phyloP scores from a whole-genome alignment of 208 protist species.

The Acanthamoeba lenticulata region DNA sequence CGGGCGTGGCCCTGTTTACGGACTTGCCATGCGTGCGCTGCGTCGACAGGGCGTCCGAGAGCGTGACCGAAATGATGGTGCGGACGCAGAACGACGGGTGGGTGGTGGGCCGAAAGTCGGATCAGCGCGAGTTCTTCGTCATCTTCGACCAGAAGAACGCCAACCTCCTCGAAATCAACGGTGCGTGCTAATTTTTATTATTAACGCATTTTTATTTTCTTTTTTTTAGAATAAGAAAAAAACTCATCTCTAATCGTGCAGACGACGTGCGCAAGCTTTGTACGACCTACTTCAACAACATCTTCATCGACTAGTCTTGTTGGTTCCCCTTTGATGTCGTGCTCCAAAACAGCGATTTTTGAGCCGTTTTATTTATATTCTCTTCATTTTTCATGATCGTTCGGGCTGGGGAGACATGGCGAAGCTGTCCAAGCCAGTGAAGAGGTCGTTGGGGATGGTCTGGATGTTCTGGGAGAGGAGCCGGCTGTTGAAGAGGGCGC shows the following conservation, averaged over 20 bases:
- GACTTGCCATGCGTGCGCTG: neutral
- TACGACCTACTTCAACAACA: conserved; percentile 60
- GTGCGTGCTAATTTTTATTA: neutral
- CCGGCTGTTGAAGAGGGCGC: neutral
- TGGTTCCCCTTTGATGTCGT: neutral
- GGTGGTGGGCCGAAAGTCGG: conserved; percentile 81
- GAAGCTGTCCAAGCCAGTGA: neutral
- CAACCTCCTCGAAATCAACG: conserved; percentile 83
- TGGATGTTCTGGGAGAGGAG: neutral
- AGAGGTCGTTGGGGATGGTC: neutral
- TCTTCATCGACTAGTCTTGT: conserved; percentile 33
- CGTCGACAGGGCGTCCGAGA: conserved; percentile 8
- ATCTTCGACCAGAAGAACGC: conserved; percentile 83
- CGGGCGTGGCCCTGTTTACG: neutral
- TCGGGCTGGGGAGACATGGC: too few relatives aligned
- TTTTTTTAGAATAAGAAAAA: neutral
- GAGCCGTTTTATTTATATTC: too few relatives aligned
- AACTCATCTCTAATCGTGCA: neutral
- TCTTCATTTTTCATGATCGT: too few relatives aligned
- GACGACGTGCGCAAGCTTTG: conserved; percentile 63
- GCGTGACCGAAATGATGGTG: conserved; percentile 73
- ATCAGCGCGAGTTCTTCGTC: conserved; percentile 83
- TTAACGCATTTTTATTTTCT: conserved; percentile 10
- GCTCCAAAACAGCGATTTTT: too few relatives aligned
- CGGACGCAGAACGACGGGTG: conserved; percentile 77